Evolutionary conservation across 225 moss, liverwort and hornwort genomes (phyloP).

Genomic region (Neckera pumila): DNA sequence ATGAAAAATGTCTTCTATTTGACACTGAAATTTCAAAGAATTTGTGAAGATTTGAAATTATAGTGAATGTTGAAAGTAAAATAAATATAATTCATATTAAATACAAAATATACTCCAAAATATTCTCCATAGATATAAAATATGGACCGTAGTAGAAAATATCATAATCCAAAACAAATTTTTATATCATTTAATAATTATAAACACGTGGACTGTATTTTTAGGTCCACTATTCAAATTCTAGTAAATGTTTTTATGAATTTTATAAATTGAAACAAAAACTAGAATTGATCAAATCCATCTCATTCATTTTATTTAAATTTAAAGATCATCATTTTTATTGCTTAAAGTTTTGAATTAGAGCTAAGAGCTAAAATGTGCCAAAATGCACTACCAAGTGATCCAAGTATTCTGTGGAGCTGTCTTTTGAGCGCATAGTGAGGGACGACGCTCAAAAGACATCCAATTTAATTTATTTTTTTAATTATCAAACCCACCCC

Average conservation of each 20-base stretch:
- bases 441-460: no score
- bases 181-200: background rate
- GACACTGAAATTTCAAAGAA: background rate
- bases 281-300: background rate
- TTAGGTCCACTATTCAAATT: background rate
- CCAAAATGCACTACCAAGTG: background rate
- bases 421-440: no score
- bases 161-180: accelerated
- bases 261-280: background rate
- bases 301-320: background rate
- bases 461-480: no score
- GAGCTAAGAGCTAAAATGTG: background rate
- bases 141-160: accelerated
- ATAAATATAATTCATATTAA: background rate
- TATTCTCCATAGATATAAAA: background rate
- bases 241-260: background rate
- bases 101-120: background rate
- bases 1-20: no score
- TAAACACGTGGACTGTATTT: background rate
- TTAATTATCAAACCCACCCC: no score
- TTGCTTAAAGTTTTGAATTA: no score
- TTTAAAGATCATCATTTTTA: background rate
- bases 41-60: background rate
- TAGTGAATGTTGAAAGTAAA: background rate
- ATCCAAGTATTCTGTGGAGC: no score